Conservation (phyloP, 106 monocot species). For the Triglochin maritima region DNA sequence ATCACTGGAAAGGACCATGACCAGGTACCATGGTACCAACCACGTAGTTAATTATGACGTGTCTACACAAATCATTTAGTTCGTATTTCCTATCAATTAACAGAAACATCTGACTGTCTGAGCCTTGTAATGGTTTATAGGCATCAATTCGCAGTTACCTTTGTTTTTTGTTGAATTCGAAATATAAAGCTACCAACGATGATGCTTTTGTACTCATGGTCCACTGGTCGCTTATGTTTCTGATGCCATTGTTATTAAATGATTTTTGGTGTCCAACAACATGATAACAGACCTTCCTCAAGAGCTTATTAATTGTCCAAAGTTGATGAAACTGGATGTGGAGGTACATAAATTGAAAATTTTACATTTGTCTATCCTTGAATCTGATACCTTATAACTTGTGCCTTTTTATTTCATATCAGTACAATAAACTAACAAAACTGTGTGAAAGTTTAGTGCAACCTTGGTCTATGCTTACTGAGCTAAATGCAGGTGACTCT, state of each 20-base stretch:
- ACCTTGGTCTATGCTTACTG: conserved; percentile 75
- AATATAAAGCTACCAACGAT: too few relatives aligned
- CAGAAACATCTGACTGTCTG: too few relatives aligned
- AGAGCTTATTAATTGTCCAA: conserved; percentile 62
- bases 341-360: conserved; percentile 42
- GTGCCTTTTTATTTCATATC: conserved; percentile 7
- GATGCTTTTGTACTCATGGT: too few relatives aligned
- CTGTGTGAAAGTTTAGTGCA: conserved; percentile 49
- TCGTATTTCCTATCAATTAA: too few relatives aligned
- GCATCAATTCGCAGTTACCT: too few relatives aligned
- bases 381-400: background rate
- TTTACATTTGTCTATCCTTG: background rate
- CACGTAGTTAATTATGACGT: too few relatives aligned
- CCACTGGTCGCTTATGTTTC: background rate
- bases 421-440: conserved; percentile 73
- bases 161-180: too few relatives aligned
- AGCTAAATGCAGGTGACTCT: conserved; percentile 78
- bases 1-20: background rate
- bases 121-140: too few relatives aligned
- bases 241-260: background rate
- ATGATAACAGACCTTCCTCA: conserved; percentile 45
- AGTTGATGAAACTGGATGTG: conserved; percentile 69
- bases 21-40: too few relatives aligned
- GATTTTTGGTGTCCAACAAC: conserved; percentile 61
- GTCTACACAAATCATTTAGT: too few relatives aligned